Conservation (phyloP, 306 rosid genomes). For the Prunus mume region DNA sequence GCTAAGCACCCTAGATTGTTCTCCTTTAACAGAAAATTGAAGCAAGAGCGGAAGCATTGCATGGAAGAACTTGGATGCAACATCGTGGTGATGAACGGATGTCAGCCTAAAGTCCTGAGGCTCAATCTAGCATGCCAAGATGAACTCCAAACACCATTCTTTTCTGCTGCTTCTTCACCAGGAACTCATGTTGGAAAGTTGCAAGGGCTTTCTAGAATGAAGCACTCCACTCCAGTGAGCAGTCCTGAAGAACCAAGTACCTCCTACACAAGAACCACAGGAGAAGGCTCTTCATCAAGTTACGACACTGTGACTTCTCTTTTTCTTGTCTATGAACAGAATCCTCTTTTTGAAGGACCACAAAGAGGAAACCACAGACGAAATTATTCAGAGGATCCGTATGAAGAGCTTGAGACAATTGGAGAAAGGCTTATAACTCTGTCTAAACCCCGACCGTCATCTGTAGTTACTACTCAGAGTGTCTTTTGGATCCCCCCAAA, state of each 20-base stretch:
- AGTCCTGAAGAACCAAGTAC: conserved; percentile 77
- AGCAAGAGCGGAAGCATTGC: conserved; percentile 86
- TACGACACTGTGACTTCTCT: conserved; percentile 55
- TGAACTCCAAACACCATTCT: conserved; percentile 76
- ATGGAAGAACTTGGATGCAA: conserved; percentile 83
- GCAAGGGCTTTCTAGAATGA: conserved; percentile 52
- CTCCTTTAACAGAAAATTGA: conserved; percentile 71
- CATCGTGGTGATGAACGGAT: conserved; percentile 78
- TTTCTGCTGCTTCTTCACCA: conserved; percentile 76
- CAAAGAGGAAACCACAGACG: conserved; percentile 31
- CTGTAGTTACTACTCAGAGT: conserved; percentile 37
- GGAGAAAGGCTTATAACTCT: conserved; percentile 43
- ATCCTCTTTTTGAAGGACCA: conserved; percentile 66
- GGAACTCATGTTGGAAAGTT: conserved; percentile 39
- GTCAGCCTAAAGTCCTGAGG: conserved; percentile 75
- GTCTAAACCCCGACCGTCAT: conserved; percentile 34
- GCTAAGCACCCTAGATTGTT: conserved; percentile 4
- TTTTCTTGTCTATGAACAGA: conserved; percentile 74
- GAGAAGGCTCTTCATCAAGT: conserved; percentile 59
- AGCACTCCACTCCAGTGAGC: conserved; percentile 77
- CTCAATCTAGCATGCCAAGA: conserved; percentile 69
- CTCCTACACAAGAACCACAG: conserved; percentile 52
- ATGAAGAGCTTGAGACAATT: conserved; percentile 39
- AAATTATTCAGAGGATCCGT: conserved; percentile 39
- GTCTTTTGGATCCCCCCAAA: conserved; percentile 57